These are phyloP conservation scores for Leccinum colubrinum DNA, from an alignment of 1,284 basidiomycete species.

Conservation along the genomic window DNA sequence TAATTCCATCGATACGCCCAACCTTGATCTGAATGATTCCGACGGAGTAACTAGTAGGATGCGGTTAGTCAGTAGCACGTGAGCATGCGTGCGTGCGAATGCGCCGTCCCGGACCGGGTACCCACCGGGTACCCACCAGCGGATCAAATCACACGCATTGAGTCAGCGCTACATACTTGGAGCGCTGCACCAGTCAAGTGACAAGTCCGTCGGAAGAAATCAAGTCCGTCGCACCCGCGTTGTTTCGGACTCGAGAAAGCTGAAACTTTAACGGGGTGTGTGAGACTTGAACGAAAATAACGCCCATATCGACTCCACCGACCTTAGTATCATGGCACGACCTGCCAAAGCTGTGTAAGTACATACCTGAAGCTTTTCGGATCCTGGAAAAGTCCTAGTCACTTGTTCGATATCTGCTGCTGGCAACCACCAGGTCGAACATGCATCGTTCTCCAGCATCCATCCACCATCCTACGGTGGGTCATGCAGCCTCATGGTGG, in stretches of 20 bases:
- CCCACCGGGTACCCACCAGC: neutral
- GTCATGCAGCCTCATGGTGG: neutral
- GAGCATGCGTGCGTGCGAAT: neutral
- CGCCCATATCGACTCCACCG: neutral
- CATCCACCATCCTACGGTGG: neutral
- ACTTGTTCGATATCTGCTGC: neutral
- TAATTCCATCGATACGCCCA: neutral
- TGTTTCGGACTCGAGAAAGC: neutral
- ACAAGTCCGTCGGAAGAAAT: neutral
- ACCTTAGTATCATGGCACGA: neutral
- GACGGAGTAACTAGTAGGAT: neutral
- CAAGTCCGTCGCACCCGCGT: neutral
- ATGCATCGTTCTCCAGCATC: neutral
- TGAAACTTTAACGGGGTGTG: too few relatives aligned
- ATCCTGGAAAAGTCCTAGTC: neutral
- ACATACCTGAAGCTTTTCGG: neutral
- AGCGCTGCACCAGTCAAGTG: neutral
- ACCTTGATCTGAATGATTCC: neutral
- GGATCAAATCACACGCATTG: neutral
- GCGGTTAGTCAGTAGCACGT: neutral
- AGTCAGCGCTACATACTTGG: neutral
- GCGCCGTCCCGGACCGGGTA: neutral
- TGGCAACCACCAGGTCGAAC: neutral
- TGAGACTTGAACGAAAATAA: neutral
- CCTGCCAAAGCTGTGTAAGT: neutral